phyloP scores from a whole-genome alignment of 2,329 filamentous ascomycete species.

The Cryphonectria japonica region DNA sequence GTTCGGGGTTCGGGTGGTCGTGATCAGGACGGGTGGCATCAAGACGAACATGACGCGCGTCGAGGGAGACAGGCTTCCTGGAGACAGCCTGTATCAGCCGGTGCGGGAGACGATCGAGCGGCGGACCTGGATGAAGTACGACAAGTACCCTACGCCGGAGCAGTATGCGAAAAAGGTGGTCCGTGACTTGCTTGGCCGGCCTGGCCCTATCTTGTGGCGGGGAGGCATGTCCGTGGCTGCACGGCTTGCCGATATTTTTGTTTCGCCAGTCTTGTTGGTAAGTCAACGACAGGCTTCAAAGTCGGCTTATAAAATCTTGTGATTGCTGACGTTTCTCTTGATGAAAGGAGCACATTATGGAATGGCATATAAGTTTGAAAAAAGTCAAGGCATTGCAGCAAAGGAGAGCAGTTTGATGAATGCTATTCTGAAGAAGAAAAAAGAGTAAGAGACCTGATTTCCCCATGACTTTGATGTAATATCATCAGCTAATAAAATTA shows the following conservation, averaged over 20 bases:
- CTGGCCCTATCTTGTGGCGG: not conserved
- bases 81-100: constrained; percentile 3
- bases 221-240: constrained; percentile 3
- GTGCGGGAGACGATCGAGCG: constrained; percentile 4
- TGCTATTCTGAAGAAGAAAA: no score
- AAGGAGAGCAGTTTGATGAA: not conserved
- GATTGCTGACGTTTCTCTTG: not conserved
- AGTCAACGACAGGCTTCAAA: not conserved
- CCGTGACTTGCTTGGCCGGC: constrained; percentile 7
- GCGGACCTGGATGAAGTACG: not conserved
- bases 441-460: not conserved
- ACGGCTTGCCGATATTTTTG: not conserved
- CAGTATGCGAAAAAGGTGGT: constrained; percentile 9
- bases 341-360: not conserved
- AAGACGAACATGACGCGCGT: constrained; percentile 36
- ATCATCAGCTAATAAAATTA: no score
- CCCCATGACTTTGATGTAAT: no score
- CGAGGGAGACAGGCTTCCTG: constrained; percentile 15
- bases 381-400: not conserved
- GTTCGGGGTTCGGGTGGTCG: constrained; percentile 41
- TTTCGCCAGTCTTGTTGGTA: constrained; percentile 6
- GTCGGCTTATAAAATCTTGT: not conserved
- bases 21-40: constrained; percentile 40
- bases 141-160: constrained; percentile 13
- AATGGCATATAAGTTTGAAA: not conserved